Base-by-base conservation (phyloP, 371 early-diverging fungal species). In the Lichtheimia corymbifera region DNA sequence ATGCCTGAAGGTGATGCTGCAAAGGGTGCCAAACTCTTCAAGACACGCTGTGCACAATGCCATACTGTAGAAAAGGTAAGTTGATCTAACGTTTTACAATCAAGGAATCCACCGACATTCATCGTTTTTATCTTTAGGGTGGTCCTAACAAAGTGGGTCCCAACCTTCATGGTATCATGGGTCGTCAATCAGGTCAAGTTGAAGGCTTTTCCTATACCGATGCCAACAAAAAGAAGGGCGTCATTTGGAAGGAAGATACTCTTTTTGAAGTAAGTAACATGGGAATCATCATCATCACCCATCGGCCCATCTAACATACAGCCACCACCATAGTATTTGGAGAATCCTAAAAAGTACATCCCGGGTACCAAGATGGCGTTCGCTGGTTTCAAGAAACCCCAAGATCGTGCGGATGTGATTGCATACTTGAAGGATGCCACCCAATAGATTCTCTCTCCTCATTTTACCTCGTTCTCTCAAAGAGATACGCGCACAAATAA, bases 331-430 rank as follows among this genome's bases (percentile, higher is more conserved):
- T 53, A 67, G 62, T 93, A 93, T 82, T 87, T 93, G 54, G 94
- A 94, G 86, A 97, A 98, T 91, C 98, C 98, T 77, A 98, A 97
- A 89, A 95, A 95, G 90, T 90, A 91, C 79, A 95, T 96, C 70
- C 93, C 93, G 52, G 96, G 94, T 71, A 93, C 98, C 79, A 96
- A 95, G 93, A 97, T 98, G 97, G 95, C 95, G 62, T 97, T 97
- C 73, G 95, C 96, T 71, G 98, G 98, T 51, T 94, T 97, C 88
- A 97, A 97, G 92, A 97, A 97, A 71, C 94, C 96, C 51, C 88
- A 89, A 84, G 91, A 91, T 60, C 87, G 92, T 67, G 84, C 86
- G 70, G 95, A 96, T 77, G 88, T 94, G 59, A 90, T 95, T 71
- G 90, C 96, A 62, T 94, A 94, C 87, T 84, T 97, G 73, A 93